A percentile compares a stretch with the other conserved stretches of the same genome.
Conservation (phyloP, 148 eudicot genomes). For the Vaccinium macrocarpon region DNA sequence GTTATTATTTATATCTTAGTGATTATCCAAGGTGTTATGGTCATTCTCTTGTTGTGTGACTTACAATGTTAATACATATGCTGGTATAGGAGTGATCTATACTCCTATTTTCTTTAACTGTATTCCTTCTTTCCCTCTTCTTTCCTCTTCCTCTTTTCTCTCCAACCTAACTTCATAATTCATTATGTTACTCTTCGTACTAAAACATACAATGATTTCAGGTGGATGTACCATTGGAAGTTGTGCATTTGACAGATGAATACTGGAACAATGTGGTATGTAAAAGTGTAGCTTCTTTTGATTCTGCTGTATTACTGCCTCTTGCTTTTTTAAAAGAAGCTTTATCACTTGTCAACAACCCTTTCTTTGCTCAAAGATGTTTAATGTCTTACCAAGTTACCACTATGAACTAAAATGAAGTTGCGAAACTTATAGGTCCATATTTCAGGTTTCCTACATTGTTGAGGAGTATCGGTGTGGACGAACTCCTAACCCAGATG, state of each 20-base stretch:
- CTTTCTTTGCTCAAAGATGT: not conserved
- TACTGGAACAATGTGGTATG: slow-evolving; percentile 97
- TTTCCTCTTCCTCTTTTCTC: not conserved
- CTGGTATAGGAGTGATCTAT: not conserved
- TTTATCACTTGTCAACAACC: not conserved
- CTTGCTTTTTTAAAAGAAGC: not conserved
- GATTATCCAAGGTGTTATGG: not conserved
- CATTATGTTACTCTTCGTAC: not conserved
- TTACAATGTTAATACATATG: not conserved
- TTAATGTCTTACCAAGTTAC: not conserved
- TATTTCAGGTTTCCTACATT: slow-evolving; percentile 81
- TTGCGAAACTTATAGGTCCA: slow-evolving; percentile 25
- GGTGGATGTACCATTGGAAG: slow-evolving; percentile 86
- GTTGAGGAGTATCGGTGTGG: slow-evolving; percentile 89
- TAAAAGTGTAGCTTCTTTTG: not conserved
- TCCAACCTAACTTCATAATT: not conserved
- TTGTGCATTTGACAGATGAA: slow-evolving; percentile 93
- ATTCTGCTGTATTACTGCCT: not conserved
- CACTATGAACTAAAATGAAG: slow-evolving; percentile 11
- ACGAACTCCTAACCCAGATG: slow-evolving; percentile 98
- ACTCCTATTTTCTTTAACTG: not conserved
- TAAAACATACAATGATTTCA: slow-evolving; percentile 35
- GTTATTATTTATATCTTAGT: not conserved
- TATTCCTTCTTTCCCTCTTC: not conserved
- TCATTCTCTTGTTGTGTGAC: not conserved